Evolutionary conservation across 2,329 filamentous ascomycete genomes (phyloP), one percentile per base, ranked within the genome.

Genomic region (Beauveria asiatica): DNA sequence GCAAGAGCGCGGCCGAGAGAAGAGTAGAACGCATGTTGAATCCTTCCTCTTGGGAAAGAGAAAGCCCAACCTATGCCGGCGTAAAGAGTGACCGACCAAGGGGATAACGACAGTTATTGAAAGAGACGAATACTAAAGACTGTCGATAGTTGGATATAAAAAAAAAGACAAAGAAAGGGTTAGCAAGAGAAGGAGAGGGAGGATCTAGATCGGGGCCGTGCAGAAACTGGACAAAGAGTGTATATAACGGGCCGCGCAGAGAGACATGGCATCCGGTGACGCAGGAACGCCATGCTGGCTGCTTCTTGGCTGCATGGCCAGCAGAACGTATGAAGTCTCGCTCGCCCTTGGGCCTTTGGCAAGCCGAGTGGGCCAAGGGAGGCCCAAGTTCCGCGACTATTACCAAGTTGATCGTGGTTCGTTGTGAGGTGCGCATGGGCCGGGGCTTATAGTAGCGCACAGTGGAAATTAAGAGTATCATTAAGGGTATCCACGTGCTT

Each of bases 1-100:
- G 71, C 65, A 70, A 59, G 17, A 65, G 65, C 61, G 67, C 65
- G 45, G 72, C 64, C 7, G 66, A 62, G 19, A 71, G 66, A 61
- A 72, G 62, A 67, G 69, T 48, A 64, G 67, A 69, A 62, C 70
- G 63, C 70, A 73, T 73, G 21, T 39, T 61, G 62, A 55, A 33
- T 60, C 44, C 3, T 39, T 60, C 44, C 5, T 56, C 13, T 25
- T 2, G 21, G 10, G 16, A 17, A 46, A 46, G 33, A 37, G 33
- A 37, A 13, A 37, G 11, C 33, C 48, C 53, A 46, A 57, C 53
- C 16, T 30, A 9, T 30, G 23, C 62, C 64, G 64, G 65, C 68
- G 59, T 69, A 69, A 64, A 63, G 65, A 70, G 64, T 65, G 67
- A 69, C 66, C 63, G 64, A 52, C 56, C 48, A 63, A 51, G 23